Percentiles rank a stretch among this genome's conserved stretches.
Conservation (phyloP, 495 filamentous ascomycete species). For the Parathielavia hyrcaniae region DNA sequence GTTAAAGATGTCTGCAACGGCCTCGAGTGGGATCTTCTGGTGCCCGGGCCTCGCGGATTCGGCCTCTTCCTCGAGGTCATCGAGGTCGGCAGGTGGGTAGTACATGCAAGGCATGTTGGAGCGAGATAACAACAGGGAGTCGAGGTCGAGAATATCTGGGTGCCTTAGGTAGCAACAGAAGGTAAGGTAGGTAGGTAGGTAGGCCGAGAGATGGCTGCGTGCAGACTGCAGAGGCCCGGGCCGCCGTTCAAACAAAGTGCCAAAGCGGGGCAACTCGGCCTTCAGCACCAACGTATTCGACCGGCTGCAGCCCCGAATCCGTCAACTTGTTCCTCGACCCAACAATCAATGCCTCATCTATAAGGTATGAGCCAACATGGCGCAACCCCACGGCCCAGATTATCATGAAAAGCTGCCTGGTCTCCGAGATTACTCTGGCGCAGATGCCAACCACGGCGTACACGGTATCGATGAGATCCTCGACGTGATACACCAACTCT, state of each 20-base stretch:
- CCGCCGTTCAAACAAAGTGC: no score
- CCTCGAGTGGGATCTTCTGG: background rate
- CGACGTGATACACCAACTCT: background rate
- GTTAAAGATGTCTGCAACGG: conserved; percentile 11
- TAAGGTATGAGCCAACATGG: background rate
- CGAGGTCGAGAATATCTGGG: no score
- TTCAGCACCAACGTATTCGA: no score
- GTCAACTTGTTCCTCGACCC: no score
- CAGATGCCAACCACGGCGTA: background rate
- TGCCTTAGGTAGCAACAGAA: no score
- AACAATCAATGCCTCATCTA: background rate
- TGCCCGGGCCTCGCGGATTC: background rate
- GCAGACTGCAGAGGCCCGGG: no score
- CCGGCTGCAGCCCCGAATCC: no score
- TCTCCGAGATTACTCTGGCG: background rate
- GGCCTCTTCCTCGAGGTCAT: conserved; percentile 9
- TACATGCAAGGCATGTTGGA: background rate
- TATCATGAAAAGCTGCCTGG: background rate
- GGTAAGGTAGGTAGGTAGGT: no score
- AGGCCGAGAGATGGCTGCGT: no score
- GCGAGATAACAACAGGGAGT: background rate
- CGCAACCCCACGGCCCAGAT: background rate
- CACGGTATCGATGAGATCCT: conserved; percentile 9
- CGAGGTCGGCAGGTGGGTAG: background rate
- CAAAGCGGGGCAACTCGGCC: no score